phyloP scores from a whole-genome alignment of 768 basidiomycete species.

The Mycena indigotica region DNA sequence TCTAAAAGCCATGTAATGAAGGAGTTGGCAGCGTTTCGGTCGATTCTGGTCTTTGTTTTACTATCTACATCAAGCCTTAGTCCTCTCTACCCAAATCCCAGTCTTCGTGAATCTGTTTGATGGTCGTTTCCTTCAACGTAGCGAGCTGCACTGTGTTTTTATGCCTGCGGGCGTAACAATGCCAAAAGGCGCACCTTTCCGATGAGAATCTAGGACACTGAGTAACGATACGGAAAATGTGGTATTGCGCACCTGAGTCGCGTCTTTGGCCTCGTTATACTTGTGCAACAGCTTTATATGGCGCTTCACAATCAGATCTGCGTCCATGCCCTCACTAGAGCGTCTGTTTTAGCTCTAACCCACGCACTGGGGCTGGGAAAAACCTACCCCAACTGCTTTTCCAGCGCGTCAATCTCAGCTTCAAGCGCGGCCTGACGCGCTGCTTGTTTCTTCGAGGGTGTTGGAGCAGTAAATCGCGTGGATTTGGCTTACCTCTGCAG shows the following conservation, averaged over 20 bases:
- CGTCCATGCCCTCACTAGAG: constrained; percentile 31
- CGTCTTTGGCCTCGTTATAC: constrained; percentile 85
- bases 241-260: constrained; percentile 59
- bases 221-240: constrained; percentile 2
- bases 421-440: constrained; percentile 50
- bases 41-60: too few species aligned
- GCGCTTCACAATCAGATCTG: constrained; percentile 59
- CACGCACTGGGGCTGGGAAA: background rate
- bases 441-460: constrained; percentile 48
- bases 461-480: background rate
- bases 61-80: too few species aligned
- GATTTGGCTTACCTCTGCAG: constrained; percentile 13
- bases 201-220: constrained; percentile 62
- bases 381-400: constrained; percentile 49
- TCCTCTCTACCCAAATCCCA: constrained; percentile 51
- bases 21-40: too few species aligned
- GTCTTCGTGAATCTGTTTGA: constrained; percentile 75
- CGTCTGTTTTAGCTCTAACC: constrained; percentile 36
- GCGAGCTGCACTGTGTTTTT: constrained; percentile 59
- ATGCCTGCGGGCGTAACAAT: background rate
- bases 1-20: too few species aligned
- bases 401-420: constrained; percentile 49
- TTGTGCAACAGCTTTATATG: constrained; percentile 74
- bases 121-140: constrained; percentile 63
- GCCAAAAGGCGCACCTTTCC: constrained; percentile 55